These are phyloP conservation scores for Nothophoma quercina DNA, from an alignment of 2,329 filamentous ascomycete species.

Conservation along the genomic window DNA sequence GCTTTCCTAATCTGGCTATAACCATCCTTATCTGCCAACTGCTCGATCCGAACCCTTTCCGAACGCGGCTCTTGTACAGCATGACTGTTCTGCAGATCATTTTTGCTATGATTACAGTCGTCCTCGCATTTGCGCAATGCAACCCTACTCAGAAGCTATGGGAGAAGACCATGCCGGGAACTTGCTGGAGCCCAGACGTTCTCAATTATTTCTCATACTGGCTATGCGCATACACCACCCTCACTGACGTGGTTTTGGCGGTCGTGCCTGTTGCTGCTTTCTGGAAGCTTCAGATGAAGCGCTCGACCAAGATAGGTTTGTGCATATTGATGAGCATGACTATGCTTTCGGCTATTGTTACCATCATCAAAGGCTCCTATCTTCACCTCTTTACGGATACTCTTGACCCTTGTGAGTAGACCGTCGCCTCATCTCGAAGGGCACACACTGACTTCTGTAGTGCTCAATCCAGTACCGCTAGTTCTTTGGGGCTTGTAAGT, in stretches of 20 bases:
- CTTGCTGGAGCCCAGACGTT: slow-evolving; percentile 14
- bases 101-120: slow-evolving; percentile 13
- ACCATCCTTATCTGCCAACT: slow-evolving; percentile 13
- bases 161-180: slow-evolving; percentile 13
- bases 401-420: background rate
- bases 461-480: slow-evolving; percentile 10
- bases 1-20: slow-evolving; percentile 14
- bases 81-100: slow-evolving; percentile 11
- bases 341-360: slow-evolving; percentile 19
- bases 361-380: slow-evolving; percentile 15
- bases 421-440: too few relatives aligned
- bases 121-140: slow-evolving; percentile 17
- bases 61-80: slow-evolving; percentile 3
- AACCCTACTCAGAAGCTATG: slow-evolving; percentile 10
- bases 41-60: slow-evolving; percentile 4
- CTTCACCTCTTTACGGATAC: slow-evolving; percentile 11
- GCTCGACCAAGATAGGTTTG: slow-evolving; percentile 14
- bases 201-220: slow-evolving; percentile 20
- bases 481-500: slow-evolving; percentile 16
- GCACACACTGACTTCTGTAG: background rate
- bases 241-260: slow-evolving; percentile 15
- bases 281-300: slow-evolving; percentile 14
- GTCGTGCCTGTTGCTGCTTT: slow-evolving; percentile 13
- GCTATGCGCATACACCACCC: slow-evolving; percentile 16
- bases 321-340: slow-evolving; percentile 16